Base-by-base conservation (phyloP, 305 asterid species). In the Caryopteris hybrid region DNA sequence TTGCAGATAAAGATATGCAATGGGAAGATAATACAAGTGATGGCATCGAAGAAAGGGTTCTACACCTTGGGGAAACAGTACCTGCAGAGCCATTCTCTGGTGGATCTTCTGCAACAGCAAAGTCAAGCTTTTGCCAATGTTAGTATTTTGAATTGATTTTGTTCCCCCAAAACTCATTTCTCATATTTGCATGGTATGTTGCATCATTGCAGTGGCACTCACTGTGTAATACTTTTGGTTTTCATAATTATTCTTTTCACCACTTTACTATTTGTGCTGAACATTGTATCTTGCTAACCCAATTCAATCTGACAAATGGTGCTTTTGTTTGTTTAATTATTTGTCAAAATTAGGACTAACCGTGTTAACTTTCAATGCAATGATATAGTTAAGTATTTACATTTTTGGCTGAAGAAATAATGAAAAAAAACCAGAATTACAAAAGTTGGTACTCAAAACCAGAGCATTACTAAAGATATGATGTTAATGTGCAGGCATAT, bases 61-160 rank as follows among this genome's bases (percentile, higher is more conserved):
- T 88, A 92, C 75, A 84, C 95, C 20, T 62, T 66, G 57, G 98
- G 98, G 48, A 95, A 88, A 73, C 97, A 91, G 61, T 76, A 77
- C 74, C 33, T 90, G 69, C 92, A 67, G 71, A 90, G 91, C 75
- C 95, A 88, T 79, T 90, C 96, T 73, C 84, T 95, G 86, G 95
- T 92, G 69, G 99, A 92, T 90, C 98, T 95, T 84, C 88, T 95
- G 80, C 99, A 92, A 76, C 99, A 92, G 81, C 96, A 90, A 74
- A 95, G 99, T 75, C 99, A 84, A 85, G 97, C 96, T 74, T 95
- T 95, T 73, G 93, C 92, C 68, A 87, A 90, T 69, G 99, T 90
- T 77, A 81, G 96, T 78, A 59, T 59, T 51, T 65, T 58, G 4
- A 53, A 25, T 51, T 46, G 45, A 42, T 61, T 25, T 69, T 59